Evolutionary conservation across 495 filamentous ascomycete species (phyloP).

Genomic region (Aspergillus nidulans): DNA sequence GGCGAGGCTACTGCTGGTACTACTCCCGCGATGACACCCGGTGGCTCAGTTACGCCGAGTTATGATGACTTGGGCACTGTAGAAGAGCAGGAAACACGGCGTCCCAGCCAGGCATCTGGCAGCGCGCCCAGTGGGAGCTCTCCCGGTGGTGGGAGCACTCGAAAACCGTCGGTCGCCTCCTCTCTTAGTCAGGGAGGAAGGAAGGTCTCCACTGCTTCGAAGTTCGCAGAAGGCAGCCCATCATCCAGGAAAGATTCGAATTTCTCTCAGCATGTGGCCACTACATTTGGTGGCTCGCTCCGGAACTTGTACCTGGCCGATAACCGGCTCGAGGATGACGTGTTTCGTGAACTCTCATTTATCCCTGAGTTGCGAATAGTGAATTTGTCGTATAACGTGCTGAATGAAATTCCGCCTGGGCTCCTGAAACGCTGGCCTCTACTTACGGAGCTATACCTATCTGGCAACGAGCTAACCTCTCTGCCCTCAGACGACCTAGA

Average conservation of each 20-base stretch:
- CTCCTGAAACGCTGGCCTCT: slow-evolving; percentile 82
- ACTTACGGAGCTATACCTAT: slow-evolving; percentile 88
- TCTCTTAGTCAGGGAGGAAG: slow-evolving; percentile 68
- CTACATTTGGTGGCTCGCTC: slow-evolving; percentile 82
- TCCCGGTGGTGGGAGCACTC: slow-evolving; percentile 53
- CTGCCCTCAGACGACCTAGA: slow-evolving; percentile 94
- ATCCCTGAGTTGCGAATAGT: slow-evolving; percentile 82
- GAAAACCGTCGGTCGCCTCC: slow-evolving; percentile 79
- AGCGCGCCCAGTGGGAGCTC: slow-evolving; percentile 71
- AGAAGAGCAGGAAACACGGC: slow-evolving; percentile 58
- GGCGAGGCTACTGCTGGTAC: slow-evolving; percentile 34
- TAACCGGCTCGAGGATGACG: slow-evolving; percentile 88
- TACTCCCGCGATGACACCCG: slow-evolving; percentile 52
- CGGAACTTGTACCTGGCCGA: slow-evolving; percentile 85
- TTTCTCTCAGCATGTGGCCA: slow-evolving; percentile 65
- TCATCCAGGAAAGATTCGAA: slow-evolving; percentile 80
- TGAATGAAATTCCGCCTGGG: slow-evolving; percentile 86
- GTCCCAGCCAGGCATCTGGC: slow-evolving; percentile 80
- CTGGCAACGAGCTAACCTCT: slow-evolving; percentile 87
- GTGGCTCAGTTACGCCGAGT: slow-evolving; percentile 55
- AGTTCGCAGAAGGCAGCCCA: slow-evolving; percentile 59
- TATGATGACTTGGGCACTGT: slow-evolving; percentile 72
- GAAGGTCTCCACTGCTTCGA: slow-evolving; percentile 79
- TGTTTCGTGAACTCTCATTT: slow-evolving; percentile 82
- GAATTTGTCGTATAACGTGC: slow-evolving; percentile 91